Conservation (phyloP, 495 filamentous ascomycete species). For the Penicillium robsamsonii region DNA sequence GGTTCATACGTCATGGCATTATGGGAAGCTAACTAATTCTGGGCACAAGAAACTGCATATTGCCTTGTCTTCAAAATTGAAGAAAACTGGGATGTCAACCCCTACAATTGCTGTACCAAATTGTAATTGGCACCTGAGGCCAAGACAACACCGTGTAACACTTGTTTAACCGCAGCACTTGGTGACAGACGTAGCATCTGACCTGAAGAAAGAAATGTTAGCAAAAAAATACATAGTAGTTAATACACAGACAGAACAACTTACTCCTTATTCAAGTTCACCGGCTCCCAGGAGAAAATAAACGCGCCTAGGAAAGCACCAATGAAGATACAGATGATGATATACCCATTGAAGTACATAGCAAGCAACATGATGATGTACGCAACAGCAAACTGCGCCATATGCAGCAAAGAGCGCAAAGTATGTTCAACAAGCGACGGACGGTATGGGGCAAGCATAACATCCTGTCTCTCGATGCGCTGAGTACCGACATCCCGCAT, state of each 20-base stretch:
- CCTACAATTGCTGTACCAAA: neutral
- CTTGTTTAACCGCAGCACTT: constrained; percentile 6
- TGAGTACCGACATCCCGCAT: neutral
- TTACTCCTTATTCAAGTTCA: constrained; percentile 18
- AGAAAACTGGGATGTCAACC: neutral
- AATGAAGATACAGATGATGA: constrained; percentile 61
- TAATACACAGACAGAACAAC: neutral
- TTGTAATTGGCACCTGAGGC: neutral
- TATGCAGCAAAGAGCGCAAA: constrained; percentile 61
- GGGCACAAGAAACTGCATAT: neutral
- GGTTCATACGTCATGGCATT: neutral
- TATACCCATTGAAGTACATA: constrained; percentile 66
- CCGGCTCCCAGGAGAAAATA: constrained; percentile 56
- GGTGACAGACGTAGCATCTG: constrained; percentile 4
- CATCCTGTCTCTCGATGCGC: neutral
- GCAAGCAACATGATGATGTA: constrained; percentile 72
- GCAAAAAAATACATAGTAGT: neutral
- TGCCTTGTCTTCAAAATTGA: neutral
- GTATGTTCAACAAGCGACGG: constrained; percentile 56
- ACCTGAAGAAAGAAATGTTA: neutral
- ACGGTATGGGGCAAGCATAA: constrained; percentile 31
- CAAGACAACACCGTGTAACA: neutral
- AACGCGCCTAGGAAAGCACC: constrained; percentile 61
- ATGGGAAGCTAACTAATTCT: neutral
- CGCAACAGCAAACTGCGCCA: constrained; percentile 64